Evolutionary conservation across 805 yeast species (phyloP), one percentile per base, ranked within the genome.

Genomic region (Pichia scutulata): DNA sequence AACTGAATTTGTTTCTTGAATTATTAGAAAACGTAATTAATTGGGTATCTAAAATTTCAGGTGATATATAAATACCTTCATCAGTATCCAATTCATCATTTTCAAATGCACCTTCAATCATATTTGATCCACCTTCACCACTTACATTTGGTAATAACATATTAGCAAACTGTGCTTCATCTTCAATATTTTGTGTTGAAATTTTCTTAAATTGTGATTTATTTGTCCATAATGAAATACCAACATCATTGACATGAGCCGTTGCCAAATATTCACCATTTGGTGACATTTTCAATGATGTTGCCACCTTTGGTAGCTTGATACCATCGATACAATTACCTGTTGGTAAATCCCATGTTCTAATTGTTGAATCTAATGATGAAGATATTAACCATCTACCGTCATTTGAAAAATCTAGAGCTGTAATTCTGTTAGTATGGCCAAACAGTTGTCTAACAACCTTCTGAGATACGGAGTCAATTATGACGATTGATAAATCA

Each of bases 311-410:
- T 1, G 84, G 81, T 24, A 93, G 75, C 48, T 72, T 70, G 18
- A 92, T 82, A 55, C 97, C 97, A 70, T 93, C 99, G 51, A 93
- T 89, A 67, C 98, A 92, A 1, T 90, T 88, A 45, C 99, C 98
- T 1, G 97, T 86, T 41, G 98, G 98, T 52, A 93, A 76, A 66
- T 93, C 98, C 98, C 98, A 93, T 0, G 97, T 89, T 61, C 99
- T 79, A 45, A 93, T 73, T 0, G 98, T 89, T 2, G 87, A 76
- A 64, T 93, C 99, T 53, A 89, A 72, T 0, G 89, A 77, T 1
- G 87, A 82, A 23, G 93, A 81, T 9, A 93, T 82, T 36, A 93
- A 70, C 97, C 98, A 93, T 65, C 97, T 81, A 36, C 97, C 98
- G 65, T 90, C 92, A 5, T 96, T 95, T 4, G 95, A 83, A 62